phyloP scores from a whole-genome alignment of 208 protist genomes.

The Eutreptiella sp. region DNA sequence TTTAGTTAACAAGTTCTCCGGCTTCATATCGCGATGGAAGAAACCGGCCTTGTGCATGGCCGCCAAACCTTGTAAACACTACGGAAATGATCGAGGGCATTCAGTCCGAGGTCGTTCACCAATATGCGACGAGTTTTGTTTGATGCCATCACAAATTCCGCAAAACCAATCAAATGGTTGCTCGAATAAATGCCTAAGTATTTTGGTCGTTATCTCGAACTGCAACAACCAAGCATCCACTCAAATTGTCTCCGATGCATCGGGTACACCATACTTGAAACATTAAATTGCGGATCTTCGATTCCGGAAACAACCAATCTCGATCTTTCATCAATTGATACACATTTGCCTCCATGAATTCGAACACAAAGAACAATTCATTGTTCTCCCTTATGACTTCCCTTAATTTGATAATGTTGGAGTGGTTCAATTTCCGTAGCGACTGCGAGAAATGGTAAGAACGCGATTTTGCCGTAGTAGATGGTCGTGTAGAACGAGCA shows the following conservation, averaged over 20 bases:
- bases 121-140: constrained; percentile 42
- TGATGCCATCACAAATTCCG: constrained; percentile 4
- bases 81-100: constrained; percentile 5
- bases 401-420: constrained; percentile 92
- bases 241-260: neutral
- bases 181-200: neutral
- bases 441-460: constrained; percentile 37
- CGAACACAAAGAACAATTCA: constrained; percentile 93
- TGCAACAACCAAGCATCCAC: neutral
- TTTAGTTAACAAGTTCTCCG: constrained; percentile 94
- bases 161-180: neutral
- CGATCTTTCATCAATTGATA: constrained; percentile 87
- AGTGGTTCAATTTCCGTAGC: constrained; percentile 86
- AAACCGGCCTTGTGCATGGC: constrained; percentile 92
- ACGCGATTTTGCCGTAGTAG: neutral
- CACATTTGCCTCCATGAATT: constrained; percentile 93
- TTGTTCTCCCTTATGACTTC: constrained; percentile 94
- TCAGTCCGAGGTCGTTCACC: too few relatives aligned
- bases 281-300: constrained; percentile 76
- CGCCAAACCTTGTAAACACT: constrained; percentile 78
- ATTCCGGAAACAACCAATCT: constrained; percentile 76
- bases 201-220: neutral
- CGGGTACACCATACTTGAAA: constrained; percentile 51
- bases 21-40: constrained; percentile 95
- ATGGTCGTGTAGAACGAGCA: neutral